Percentiles rank a stretch among this genome's conserved stretches.
Evolutionary conservation across 179 eudicot species (phyloP).

Genomic region (Heliamphora pulchella): DNA sequence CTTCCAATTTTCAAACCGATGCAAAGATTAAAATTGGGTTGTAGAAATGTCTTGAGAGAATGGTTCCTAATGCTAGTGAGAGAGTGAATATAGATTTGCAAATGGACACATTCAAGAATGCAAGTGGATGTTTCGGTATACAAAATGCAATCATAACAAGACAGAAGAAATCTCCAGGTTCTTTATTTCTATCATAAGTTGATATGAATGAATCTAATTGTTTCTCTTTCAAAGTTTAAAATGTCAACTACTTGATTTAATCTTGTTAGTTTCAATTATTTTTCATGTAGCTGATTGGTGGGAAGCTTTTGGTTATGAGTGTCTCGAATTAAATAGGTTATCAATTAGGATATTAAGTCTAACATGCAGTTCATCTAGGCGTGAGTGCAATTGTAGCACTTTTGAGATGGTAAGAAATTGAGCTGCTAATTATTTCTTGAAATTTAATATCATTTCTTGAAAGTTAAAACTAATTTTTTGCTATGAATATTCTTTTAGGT

Average conservation of each 20-base stretch:
- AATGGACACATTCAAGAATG: neutral
- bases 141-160: neutral
- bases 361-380: slow-evolving; percentile 19
- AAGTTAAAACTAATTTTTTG: too few species aligned
- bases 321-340: neutral
- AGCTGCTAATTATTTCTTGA: neutral
- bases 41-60: slow-evolving; percentile 11
- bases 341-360: slow-evolving; percentile 18
- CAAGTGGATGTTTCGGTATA: slow-evolving; percentile 1
- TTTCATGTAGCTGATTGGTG: slow-evolving; percentile 14
- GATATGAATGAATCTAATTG: neutral
- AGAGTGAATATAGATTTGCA: too few species aligned
- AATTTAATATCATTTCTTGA: neutral
- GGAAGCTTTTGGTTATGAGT: slow-evolving; percentile 22
- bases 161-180: slow-evolving; percentile 10
- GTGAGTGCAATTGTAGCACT: slow-evolving; percentile 20
- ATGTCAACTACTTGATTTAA: neutral
- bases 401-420: slow-evolving; percentile 16
- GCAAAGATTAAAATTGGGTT: slow-evolving; percentile 11
- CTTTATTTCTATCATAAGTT: neutral
- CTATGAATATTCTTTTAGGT: neutral
- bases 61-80: neutral
- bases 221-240: too few species aligned
- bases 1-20: neutral
- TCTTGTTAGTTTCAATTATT: neutral